Evolutionary conservation across 257 asterid species (phyloP).

Genomic region (Solanum bukasovii): DNA sequence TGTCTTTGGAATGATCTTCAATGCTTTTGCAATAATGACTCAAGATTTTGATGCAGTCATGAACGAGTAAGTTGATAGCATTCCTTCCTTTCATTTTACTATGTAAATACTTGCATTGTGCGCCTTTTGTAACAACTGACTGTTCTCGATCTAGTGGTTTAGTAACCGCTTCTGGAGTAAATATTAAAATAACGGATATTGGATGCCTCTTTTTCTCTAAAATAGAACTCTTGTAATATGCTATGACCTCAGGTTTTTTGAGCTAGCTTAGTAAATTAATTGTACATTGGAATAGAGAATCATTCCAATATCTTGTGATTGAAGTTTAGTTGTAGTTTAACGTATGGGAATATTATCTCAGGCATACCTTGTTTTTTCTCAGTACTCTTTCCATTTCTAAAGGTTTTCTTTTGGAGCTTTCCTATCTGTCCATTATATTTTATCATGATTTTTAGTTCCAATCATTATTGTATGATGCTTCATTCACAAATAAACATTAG

Average conservation of each 20-base stretch:
- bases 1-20: conserved; percentile 96
- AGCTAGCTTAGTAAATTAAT: neutral
- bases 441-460: neutral
- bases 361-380: neutral
- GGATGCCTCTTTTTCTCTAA: neutral
- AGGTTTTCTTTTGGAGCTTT: neutral
- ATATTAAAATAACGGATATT: neutral
- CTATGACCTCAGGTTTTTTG: neutral
- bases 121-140: neutral
- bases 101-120: neutral
- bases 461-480: neutral
- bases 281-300: neutral
- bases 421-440: neutral
- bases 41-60: conserved; percentile 91
- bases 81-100: neutral
- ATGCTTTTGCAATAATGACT: conserved; percentile 68
- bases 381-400: neutral
- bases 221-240: neutral
- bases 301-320: neutral
- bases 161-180: neutral
- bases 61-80: conserved; percentile 50
- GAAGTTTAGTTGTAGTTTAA: neutral
- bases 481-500: neutral
- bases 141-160: neutral
- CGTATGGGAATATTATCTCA: neutral